Evolutionary conservation across 768 basidiomycete species (phyloP).

Genomic region (Termitomyces sp.): DNA sequence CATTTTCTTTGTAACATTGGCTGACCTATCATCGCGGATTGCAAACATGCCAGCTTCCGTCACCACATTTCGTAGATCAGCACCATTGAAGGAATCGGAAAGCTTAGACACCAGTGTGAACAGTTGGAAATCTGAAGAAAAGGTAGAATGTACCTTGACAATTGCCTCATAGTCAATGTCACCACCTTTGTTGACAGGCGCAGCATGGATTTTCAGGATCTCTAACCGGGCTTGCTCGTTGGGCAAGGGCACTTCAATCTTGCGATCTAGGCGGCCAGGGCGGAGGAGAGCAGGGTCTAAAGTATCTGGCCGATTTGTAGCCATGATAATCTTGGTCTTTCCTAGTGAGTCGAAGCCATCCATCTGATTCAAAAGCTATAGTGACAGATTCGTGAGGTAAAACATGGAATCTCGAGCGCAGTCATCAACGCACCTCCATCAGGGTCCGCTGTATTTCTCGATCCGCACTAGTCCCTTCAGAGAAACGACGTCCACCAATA

Average conservation of each 20-base stretch:
- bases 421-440: slow-evolving; percentile 67
- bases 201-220: slow-evolving; percentile 96
- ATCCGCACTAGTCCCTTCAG: slow-evolving; percentile 96
- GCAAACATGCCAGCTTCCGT: slow-evolving; percentile 99
- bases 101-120: slow-evolving; percentile 42
- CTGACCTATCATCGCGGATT: slow-evolving; percentile 89
- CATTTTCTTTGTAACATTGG: not conserved
- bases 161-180: slow-evolving; percentile 98
- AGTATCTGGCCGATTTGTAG: slow-evolving; percentile 98
- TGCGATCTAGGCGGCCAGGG: slow-evolving; percentile 93
- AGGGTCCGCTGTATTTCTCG: slow-evolving; percentile 98
- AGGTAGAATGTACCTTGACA: slow-evolving; percentile 68
- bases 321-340: slow-evolving; percentile 96
- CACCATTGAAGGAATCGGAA: slow-evolving; percentile 93
- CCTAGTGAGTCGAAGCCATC: slow-evolving; percentile 99
- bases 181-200: slow-evolving; percentile 89
- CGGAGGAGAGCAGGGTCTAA: slow-evolving; percentile 95
- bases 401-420: not conserved
- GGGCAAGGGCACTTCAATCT: slow-evolving; percentile 96
- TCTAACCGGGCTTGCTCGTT: slow-evolving; percentile 96
- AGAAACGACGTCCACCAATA: slow-evolving; percentile 85
- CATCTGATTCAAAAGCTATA: slow-evolving; percentile 95
- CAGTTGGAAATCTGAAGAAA: not conserved
- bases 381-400: not conserved
- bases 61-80: slow-evolving; percentile 92